Base-by-base conservation (phyloP, 139 green algal species). In the Desmodesmus armatus region DNA sequence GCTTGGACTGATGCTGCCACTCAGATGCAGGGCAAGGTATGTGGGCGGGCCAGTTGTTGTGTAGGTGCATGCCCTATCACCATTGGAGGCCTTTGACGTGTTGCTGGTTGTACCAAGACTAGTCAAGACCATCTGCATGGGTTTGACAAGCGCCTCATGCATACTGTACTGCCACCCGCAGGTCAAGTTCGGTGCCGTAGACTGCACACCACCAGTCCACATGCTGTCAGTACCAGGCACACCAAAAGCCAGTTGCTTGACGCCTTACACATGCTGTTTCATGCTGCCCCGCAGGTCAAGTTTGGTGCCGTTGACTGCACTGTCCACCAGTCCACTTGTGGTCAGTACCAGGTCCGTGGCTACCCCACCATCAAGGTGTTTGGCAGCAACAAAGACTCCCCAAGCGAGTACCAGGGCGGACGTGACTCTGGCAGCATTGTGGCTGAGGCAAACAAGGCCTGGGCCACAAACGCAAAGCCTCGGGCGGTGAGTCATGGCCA, bases 331-430 rank as follows among this genome's bases (percentile, higher is more conserved):
- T 77, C 88, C 21, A 92, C 89, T 2, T 96, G 94, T 84, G 66
- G 75, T 7, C 82, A 94, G 81, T 96, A 87, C 65, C 76, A 84
- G 9, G 88, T 96, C 37, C 88, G 89, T 47, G 96, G 96, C 35
- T 99, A 96, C 90, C 96, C 96, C 58, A 99, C 96, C 55, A 91
- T 99, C 84, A 97, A 98, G 90, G 93, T 94, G 40, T 99, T 98
- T 83, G 95, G 92, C 7, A 51, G 69, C 31, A 62, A 83, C 83
- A 78, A 87, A 35, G 15, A 80, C 15, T 31, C 5, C 23, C 93
- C 95, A 0, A 62, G 91, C 83, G 94, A 96, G 21, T 99, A 99
- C 89, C n/a, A 96, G 0, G 93, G 91, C 29, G 90, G 88, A 39
- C 85, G 96, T 1, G 92, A 96, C 71, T 67, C 84, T 1, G 85